Conservation (phyloP, 225 moss, liverwort and hornwort species). For the Takakia lepidozioides region DNA sequence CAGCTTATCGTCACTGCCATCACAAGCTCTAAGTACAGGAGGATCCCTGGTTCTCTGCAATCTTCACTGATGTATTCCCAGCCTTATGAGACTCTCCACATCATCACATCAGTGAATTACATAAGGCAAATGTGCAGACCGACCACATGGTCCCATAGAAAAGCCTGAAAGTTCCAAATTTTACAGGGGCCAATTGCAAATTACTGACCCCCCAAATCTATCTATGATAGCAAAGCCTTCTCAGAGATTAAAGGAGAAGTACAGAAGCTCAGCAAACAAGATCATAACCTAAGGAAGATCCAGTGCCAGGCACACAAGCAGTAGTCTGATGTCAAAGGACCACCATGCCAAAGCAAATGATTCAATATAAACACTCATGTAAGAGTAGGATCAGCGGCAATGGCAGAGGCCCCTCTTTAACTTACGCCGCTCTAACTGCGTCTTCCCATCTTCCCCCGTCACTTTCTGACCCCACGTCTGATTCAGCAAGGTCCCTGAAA, state of each 20-base stretch:
- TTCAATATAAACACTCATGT: slow-evolving; percentile 47
- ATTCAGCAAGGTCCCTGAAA: slow-evolving; percentile 87
- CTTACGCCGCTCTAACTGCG: slow-evolving; percentile 98
- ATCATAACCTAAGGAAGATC: slow-evolving; percentile 54
- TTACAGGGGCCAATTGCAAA: no score
- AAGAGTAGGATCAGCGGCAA: slow-evolving; percentile 58
- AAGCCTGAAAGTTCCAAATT: slow-evolving; percentile 17
- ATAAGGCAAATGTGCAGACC: slow-evolving; percentile 38
- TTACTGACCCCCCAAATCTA: no score
- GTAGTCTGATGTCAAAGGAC: slow-evolving; percentile 64
- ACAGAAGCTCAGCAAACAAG: slow-evolving; percentile 36
- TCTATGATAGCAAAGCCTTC: slow-evolving; percentile 34
- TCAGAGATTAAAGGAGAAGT: slow-evolving; percentile 32
- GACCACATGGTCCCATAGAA: slow-evolving; percentile 35
- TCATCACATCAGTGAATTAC: slow-evolving; percentile 34
- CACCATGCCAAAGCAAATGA: slow-evolving; percentile 37
- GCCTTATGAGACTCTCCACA: slow-evolving; percentile 22
- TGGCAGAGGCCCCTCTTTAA: slow-evolving; percentile 79
- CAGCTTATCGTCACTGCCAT: slow-evolving; percentile 36
- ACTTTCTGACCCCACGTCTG: slow-evolving; percentile 63
- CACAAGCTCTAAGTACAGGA: slow-evolving; percentile 35
- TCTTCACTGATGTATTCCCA: slow-evolving; percentile 22
- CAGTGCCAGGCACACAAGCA: slow-evolving; percentile 68
- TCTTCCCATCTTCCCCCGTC: slow-evolving; percentile 77
- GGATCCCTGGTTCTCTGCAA: slow-evolving; percentile 17